phyloP scores from a whole-genome alignment of 2,329 filamentous ascomycete genomes.

The Alternaria dauci region DNA sequence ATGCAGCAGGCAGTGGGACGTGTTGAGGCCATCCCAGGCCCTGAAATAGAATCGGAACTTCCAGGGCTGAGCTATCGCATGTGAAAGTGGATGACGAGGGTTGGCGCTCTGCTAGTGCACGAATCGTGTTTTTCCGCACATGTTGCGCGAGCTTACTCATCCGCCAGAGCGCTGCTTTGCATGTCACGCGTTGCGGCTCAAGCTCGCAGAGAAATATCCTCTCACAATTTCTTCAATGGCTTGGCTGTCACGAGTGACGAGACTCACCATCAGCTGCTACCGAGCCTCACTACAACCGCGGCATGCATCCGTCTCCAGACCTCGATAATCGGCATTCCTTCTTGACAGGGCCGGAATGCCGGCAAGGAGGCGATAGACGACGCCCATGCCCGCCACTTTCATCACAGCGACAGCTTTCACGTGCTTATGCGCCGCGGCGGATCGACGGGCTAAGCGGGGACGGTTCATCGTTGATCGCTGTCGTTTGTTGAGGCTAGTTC shows the following conservation, averaged over 20 bases:
- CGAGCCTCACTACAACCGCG: constrained; percentile 20
- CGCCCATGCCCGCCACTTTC: constrained; percentile 17
- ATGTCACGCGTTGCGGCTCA: constrained; percentile 21
- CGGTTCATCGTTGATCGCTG: constrained; percentile 18
- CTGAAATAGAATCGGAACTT: constrained; percentile 1
- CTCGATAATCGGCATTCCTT: constrained; percentile 19
- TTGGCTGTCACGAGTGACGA: constrained; percentile 7
- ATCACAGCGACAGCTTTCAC: constrained; percentile 22
- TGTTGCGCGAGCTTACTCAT: constrained; percentile 19
- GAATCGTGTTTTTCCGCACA: constrained; percentile 17
- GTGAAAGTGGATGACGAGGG: constrained; percentile 27
- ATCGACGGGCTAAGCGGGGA: constrained; percentile 21
- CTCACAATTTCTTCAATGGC: constrained; percentile 1
- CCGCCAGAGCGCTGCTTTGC: constrained; percentile 1
- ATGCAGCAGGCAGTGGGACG: constrained; percentile 8
- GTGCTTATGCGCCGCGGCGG: constrained; percentile 24
- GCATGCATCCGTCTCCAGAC: constrained; percentile 9
- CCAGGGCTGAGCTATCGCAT: constrained; percentile 18
- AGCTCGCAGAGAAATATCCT: constrained; percentile 1
- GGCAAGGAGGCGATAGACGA: constrained; percentile 14
- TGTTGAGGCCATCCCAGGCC: constrained; percentile 19
- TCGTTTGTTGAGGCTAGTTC: constrained; percentile 27
- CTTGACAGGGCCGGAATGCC: constrained; percentile 7
- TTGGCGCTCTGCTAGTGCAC: constrained; percentile 4
- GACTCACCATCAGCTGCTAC: constrained; percentile 16